These are phyloP conservation scores for Rusavskia elegans DNA, from an alignment of 495 filamentous ascomycete genomes.

Conservation along the genomic window DNA sequence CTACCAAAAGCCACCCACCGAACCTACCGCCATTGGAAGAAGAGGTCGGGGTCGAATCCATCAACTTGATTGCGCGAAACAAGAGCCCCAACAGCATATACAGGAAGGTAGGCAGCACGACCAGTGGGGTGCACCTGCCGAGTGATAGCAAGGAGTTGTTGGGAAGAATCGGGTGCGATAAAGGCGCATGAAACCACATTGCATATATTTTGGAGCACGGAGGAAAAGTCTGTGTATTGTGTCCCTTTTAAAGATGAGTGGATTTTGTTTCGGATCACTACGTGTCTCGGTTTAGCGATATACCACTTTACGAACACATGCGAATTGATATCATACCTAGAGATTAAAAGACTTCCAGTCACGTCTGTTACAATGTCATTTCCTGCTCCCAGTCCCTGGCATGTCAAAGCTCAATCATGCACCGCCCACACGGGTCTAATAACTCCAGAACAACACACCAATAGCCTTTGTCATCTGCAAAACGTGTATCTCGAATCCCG, in stretches of 20 bases:
- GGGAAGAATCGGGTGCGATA: conserved; percentile 9
- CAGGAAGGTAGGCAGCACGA: conserved; percentile 3
- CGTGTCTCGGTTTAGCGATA: background rate
- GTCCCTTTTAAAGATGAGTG: background rate
- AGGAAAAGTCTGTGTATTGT: background rate
- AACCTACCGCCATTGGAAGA: conserved; percentile 37
- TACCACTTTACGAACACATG: conserved; percentile 1
- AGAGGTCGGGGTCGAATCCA: conserved; percentile 47
- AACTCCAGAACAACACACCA: too few species aligned
- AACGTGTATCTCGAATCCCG: too few species aligned
- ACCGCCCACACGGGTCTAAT: too few species aligned
- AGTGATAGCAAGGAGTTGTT: conserved; percentile 9
- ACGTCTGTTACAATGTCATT: too few species aligned
- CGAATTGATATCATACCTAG: too few species aligned
- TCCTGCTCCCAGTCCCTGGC: too few species aligned
- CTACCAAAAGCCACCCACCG: background rate
- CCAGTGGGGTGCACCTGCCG: conserved; percentile 6
- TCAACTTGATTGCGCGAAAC: conserved; percentile 37
- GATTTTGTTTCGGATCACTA: background rate
- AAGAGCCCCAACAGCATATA: conserved; percentile 12
- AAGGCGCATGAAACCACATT: background rate
- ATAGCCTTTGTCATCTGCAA: too few species aligned
- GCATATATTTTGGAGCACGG: background rate
- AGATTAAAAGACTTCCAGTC: too few species aligned
- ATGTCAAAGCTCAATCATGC: too few species aligned